phyloP scores from a whole-genome alignment of 2,329 filamentous ascomycete genomes.

The Paecilomyces formosus region DNA sequence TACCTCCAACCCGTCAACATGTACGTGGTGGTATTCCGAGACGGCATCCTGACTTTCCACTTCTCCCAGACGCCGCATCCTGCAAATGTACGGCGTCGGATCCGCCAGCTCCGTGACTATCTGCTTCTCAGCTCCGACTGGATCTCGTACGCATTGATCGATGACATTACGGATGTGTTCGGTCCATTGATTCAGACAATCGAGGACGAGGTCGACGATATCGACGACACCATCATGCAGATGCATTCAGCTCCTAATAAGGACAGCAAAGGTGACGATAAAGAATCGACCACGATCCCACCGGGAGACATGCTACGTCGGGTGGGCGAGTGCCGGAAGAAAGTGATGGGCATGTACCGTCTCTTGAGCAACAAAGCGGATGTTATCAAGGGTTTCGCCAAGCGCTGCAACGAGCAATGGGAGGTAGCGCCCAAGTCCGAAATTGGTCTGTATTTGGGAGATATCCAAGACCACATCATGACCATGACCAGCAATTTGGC shows the following conservation, averaged over 20 bases:
- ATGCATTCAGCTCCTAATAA: slow-evolving; percentile 57
- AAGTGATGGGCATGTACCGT: slow-evolving; percentile 92
- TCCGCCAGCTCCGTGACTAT: slow-evolving; percentile 90
- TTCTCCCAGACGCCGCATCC: slow-evolving; percentile 95
- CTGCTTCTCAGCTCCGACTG: slow-evolving; percentile 89
- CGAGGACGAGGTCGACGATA: slow-evolving; percentile 93
- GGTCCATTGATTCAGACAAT: slow-evolving; percentile 86
- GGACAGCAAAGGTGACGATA: slow-evolving; percentile 22
- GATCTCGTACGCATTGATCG: slow-evolving; percentile 97
- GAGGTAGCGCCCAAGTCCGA: slow-evolving; percentile 90
- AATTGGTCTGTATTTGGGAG: slow-evolving; percentile 93
- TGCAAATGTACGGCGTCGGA: slow-evolving; percentile 87
- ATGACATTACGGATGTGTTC: slow-evolving; percentile 97
- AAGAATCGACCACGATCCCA: slow-evolving; percentile 37
- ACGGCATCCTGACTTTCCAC: slow-evolving; percentile 93
- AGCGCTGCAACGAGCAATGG: slow-evolving; percentile 97
- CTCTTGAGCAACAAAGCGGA: slow-evolving; percentile 95
- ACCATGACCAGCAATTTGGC: slow-evolving; percentile 96
- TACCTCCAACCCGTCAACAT: slow-evolving; percentile 95
- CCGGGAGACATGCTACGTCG: slow-evolving; percentile 78
- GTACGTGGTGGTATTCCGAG: slow-evolving; percentile 93
- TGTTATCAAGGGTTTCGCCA: slow-evolving; percentile 98
- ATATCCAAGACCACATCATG: slow-evolving; percentile 98
- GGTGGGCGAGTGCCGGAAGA: slow-evolving; percentile 90
- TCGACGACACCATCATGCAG: slow-evolving; percentile 82